Evolutionary conservation across 768 basidiomycete species (phyloP).

Genomic region (Serpula lacrymans): DNA sequence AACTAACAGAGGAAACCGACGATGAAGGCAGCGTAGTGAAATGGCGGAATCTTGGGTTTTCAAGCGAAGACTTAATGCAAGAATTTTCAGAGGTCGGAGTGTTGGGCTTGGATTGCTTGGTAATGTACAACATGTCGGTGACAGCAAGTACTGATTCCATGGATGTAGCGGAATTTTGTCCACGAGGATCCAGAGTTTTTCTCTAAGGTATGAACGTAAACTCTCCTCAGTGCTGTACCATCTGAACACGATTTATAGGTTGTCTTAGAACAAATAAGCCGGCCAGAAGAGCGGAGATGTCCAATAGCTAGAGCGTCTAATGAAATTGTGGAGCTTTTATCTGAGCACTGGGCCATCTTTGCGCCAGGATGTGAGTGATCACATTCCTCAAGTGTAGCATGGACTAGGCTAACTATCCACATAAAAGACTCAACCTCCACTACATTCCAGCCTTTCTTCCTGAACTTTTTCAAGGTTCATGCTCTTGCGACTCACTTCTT

Average conservation of each 20-base stretch:
- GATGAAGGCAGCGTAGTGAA: slow-evolving; percentile 48
- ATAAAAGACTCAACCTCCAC: slow-evolving; percentile 68
- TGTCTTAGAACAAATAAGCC: slow-evolving; percentile 75
- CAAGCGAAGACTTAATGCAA: slow-evolving; percentile 65
- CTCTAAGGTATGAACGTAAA: slow-evolving; percentile 49
- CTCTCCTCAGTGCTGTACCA: background rate
- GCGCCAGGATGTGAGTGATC: slow-evolving; percentile 72
- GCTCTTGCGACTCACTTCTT: slow-evolving; percentile 81
- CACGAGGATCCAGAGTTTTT: slow-evolving; percentile 68
- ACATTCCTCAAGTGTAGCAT: slow-evolving; percentile 1
- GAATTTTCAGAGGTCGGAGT: slow-evolving; percentile 81
- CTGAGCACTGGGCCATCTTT: slow-evolving; percentile 83
- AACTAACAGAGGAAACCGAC: slow-evolving; percentile 51
- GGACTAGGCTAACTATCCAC: slow-evolving; percentile 4
- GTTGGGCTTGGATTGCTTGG: slow-evolving; percentile 80
- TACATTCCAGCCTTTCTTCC: slow-evolving; percentile 82
- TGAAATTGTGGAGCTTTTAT: slow-evolving; percentile 79
- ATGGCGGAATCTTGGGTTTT: slow-evolving; percentile 80
- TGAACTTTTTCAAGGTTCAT: slow-evolving; percentile 82
- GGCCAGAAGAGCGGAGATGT: slow-evolving; percentile 71
- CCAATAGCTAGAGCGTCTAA: slow-evolving; percentile 82
- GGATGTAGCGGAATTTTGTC: slow-evolving; percentile 60
- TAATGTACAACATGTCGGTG: slow-evolving; percentile 30
- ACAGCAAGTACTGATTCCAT: background rate
- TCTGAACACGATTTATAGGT: slow-evolving; percentile 41